Conservation (phyloP, 1,284 basidiomycete species). For the Volvariella surrecta region DNA sequence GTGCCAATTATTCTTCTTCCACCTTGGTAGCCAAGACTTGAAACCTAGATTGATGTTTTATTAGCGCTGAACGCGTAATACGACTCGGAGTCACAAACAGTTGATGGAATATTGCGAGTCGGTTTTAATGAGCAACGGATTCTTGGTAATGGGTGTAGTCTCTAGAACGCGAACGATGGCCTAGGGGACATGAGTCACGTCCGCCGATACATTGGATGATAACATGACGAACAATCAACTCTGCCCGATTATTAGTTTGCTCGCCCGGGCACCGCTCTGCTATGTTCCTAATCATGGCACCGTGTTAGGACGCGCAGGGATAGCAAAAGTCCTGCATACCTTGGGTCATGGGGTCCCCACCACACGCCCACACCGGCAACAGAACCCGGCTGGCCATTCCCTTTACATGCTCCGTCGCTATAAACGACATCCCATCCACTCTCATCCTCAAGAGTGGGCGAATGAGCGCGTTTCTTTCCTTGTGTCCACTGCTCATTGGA, state of each 20-base stretch:
- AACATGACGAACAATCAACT: constrained; percentile 57
- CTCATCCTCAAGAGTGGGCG: constrained; percentile 18
- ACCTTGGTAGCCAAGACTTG: constrained; percentile 52
- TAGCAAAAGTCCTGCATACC: constrained; percentile 29
- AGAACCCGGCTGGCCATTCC: constrained; percentile 57
- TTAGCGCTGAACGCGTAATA: not conserved
- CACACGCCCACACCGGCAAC: constrained; percentile 71
- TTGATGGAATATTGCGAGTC: constrained; percentile 74
- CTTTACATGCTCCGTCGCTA: constrained; percentile 73
- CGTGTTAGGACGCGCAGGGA: not conserved
- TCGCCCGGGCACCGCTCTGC: constrained; percentile 72
- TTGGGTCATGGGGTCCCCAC: constrained; percentile 56
- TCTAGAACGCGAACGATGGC: constrained; percentile 72
- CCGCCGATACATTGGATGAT: not conserved
- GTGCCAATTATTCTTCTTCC: constrained; percentile 46
- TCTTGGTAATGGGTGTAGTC: constrained; percentile 42
- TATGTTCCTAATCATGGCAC: constrained; percentile 45
- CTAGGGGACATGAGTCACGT: constrained; percentile 25
- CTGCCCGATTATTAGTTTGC: constrained; percentile 86
- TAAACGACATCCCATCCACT: constrained; percentile 51
- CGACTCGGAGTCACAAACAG: constrained; percentile 31
- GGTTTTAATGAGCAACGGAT: constrained; percentile 58
- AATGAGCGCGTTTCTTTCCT: constrained; percentile 18
- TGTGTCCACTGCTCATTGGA: constrained; percentile 8
- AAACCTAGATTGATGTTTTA: constrained; percentile 45